Base-by-base conservation (phyloP, 2,329 filamentous ascomycete genomes). In the Ophiocordyceps unilateralis region DNA sequence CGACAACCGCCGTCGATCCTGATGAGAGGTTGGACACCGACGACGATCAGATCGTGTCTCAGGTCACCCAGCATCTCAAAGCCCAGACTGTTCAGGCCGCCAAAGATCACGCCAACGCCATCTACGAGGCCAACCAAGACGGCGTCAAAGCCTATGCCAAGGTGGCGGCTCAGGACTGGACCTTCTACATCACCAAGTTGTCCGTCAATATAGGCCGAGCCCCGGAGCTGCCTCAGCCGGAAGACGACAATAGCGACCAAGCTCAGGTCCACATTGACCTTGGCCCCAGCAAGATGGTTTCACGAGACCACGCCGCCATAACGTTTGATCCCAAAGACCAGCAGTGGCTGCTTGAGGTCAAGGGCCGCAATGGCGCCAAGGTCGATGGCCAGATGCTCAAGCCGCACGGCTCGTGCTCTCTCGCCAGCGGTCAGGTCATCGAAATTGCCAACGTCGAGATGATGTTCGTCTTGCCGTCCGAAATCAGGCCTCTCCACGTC, bases 381-480 rank as follows among this genome's bases (percentile, higher is more conserved):
- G 69, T 96, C 20, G 85, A 98, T 58, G 84, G 85, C 47, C 64
- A 65, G 41, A 67, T 74, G 19, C 64, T 93, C 44, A 83, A 82
- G 53, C 71, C 79, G 42, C 81, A 81, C 12, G 65, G 72, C 34
- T 70, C 76, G 30, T 72, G 76, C 28, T 65, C 75, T 24, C 70
- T 98, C 22, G 76, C 77, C 37, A 94, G 88, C 53, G 91, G 91
- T 45, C 81, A 89, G 57, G 85, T 96, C 38, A 80, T 98, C 45
- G 87, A 94, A 55, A 84, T 96, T 55, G 83, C 82, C 52, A 84
- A 84, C 43, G 83, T 91, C 1, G 89, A 98, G 65, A 98, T 98
- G 91, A 89, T 96, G 70, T 98, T 98, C 61, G 85, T 95, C 40
- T 75, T 93, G n/a, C 89, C 91, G 1, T 77, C 76, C 21, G 80